Conservation (phyloP, 2,329 filamentous ascomycete species). For the Aphanocladium album region DNA sequence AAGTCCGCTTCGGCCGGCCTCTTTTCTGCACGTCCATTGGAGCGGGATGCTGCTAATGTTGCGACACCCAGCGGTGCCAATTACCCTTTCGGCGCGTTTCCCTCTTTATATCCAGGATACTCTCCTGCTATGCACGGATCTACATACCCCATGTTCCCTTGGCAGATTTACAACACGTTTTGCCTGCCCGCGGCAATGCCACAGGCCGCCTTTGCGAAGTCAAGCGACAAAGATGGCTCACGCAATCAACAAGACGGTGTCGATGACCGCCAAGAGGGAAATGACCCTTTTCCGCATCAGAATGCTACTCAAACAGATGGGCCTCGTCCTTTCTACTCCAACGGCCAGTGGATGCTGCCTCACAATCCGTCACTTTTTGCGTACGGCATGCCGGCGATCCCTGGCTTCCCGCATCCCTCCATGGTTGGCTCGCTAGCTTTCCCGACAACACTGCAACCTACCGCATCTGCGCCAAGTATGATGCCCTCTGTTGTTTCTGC, state of each 20-base stretch:
- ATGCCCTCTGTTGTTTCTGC: not conserved
- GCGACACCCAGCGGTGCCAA: constrained; percentile 22
- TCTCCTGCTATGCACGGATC: constrained; percentile 25
- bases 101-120: constrained; percentile 29
- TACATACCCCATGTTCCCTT: constrained; percentile 30
- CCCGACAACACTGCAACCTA: constrained; percentile 14
- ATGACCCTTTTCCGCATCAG: constrained; percentile 29
- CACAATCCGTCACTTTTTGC: constrained; percentile 18
- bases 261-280: constrained; percentile 25
- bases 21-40: constrained; percentile 17
- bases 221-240: constrained; percentile 20
- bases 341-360: constrained; percentile 41
- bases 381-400: constrained; percentile 24
- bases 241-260: constrained; percentile 27
- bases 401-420: constrained; percentile 21
- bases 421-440: not conserved
- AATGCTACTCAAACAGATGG: constrained; percentile 43
- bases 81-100: constrained; percentile 24
- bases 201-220: constrained; percentile 18
- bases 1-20: constrained; percentile 22
- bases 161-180: constrained; percentile 34
- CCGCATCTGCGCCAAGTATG: not conserved
- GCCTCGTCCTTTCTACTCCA: constrained; percentile 39
- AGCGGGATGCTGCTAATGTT: constrained; percentile 15
- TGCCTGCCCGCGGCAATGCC: constrained; percentile 22